These are phyloP conservation scores for Coriolopsis trogii DNA, from an alignment of 1,284 basidiomycete genomes.

Conservation along the genomic window DNA sequence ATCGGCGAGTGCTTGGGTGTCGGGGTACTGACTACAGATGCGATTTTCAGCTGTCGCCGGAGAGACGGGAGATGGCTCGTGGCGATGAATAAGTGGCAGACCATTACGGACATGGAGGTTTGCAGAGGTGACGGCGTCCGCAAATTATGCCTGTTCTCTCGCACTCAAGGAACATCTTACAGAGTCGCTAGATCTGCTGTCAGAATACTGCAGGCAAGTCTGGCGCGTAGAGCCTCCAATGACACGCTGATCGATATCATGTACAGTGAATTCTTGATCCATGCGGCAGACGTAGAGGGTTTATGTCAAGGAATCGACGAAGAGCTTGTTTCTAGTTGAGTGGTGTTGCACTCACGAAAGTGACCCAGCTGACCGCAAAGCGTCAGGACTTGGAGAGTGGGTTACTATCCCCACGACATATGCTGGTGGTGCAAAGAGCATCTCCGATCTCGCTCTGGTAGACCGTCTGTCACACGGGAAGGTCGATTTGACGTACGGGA, in stretches of 20 bases:
- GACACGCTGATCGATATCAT: conserved; percentile 7
- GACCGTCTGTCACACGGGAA: conserved; percentile 80
- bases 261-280: conserved; percentile 89
- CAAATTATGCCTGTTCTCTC: not conserved
- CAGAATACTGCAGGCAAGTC: conserved; percentile 75
- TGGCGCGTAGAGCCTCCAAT: not conserved
- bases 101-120: conserved; percentile 93
- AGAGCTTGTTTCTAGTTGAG: conserved; percentile 85
- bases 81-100: conserved; percentile 99
- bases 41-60: conserved; percentile 73
- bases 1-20: not conserved
- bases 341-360: too few relatives aligned
- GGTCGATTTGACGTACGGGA: conserved; percentile 96
- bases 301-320: conserved; percentile 97
- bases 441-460: conserved; percentile 86
- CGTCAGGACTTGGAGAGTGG: conserved; percentile 89
- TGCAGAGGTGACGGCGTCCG: conserved; percentile 61
- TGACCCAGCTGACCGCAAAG: not conserved
- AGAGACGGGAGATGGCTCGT: conserved; percentile 86
- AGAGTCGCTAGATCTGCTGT: conserved; percentile 75
- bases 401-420: conserved; percentile 92
- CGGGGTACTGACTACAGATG: not conserved
- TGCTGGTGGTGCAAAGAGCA: conserved; percentile 92
- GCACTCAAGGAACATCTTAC: conserved; percentile 1
- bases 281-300: conserved; percentile 98